A percentile compares a stretch with the other conserved stretches of the same genome.
These are phyloP conservation scores for Vararia minispora DNA, from an alignment of 768 basidiomycete genomes.

Conservation along the genomic window DNA sequence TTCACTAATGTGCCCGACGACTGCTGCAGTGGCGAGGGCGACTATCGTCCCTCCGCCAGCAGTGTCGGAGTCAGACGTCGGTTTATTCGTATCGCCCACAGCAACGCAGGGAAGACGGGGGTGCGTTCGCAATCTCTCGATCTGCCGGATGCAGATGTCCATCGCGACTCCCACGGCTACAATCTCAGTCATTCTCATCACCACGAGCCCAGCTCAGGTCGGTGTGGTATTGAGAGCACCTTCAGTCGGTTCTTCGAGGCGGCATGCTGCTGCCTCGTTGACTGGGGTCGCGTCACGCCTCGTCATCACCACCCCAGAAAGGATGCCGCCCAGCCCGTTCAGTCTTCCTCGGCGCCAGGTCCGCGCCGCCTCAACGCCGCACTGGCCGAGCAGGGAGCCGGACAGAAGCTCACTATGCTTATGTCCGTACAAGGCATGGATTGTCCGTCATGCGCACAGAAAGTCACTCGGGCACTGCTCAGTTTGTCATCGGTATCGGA, in stretches of 20 bases:
- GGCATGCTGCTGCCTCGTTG: slow-evolving; percentile 8
- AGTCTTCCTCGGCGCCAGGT: not conserved
- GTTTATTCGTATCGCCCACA: too few relatives aligned
- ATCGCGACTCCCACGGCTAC: not conserved
- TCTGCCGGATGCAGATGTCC: too few relatives aligned
- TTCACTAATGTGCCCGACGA: too few relatives aligned
- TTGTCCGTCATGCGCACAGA: slow-evolving; percentile 8
- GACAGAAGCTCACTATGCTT: not conserved
- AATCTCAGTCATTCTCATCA: not conserved
- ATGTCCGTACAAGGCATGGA: slow-evolving; percentile 10
- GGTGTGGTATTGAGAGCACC: slow-evolving; percentile 1
- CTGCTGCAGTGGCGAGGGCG: too few relatives aligned
- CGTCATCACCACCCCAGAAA: slow-evolving; percentile 1
- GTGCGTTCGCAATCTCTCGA: too few relatives aligned
- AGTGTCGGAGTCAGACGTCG: too few relatives aligned
- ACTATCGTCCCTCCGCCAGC: too few relatives aligned
- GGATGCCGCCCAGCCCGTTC: not conserved
- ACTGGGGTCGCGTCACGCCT: slow-evolving; percentile 2
- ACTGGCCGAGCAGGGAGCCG: slow-evolving; percentile 3
- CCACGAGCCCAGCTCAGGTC: not conserved
- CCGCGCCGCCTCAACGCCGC: not conserved
- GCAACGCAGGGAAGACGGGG: too few relatives aligned
- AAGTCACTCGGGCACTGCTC: slow-evolving; percentile 6
- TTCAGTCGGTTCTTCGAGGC: slow-evolving; percentile 8
- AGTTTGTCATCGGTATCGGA: slow-evolving; percentile 9